Evolutionary conservation across 371 early-diverging fungal genomes (phyloP), one percentile per base, ranked within the genome.

Genomic region (Circinella minor): DNA sequence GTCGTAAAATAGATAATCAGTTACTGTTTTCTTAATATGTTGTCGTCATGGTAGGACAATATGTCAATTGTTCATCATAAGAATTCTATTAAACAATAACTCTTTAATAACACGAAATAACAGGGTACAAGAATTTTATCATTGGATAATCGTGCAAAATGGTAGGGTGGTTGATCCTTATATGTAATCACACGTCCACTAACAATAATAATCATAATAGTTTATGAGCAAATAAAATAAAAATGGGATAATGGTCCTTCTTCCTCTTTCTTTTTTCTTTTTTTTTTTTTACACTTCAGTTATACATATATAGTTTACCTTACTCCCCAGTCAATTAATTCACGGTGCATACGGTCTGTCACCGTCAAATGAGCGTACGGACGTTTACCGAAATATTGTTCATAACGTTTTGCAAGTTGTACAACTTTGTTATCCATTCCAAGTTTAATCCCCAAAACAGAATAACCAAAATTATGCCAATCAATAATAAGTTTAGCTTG

Each of bases 381-480:
- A 13, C 65, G 68, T 49, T 72, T 67, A 3, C 96, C 98, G 77
- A 91, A 91, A 9, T 76, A 46, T 20, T 81, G 73, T 77, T 98
- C 98, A 74, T 95, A 93, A 85, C 88, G 81, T 80, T 84, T 79
- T 1, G 88, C 90, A 38, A 89, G 49, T 68, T 71, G 74, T 18
- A 92, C 90, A 20, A 95, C 82, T 18, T 72, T 75, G 63, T 87
- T 89, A 3, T 68, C 48, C 20, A 77, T 48, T 6, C 94, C 93
- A 34, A 97, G 74, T 39, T 85, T 90, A 61, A 95, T 77, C 5
- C 86, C 91, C 59, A 98, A 88, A 54, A 98, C 88, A 1, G 96
- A 89, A 74, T 91, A 92, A 8, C 98, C 99, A 79, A 96, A 95
- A 78, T 98, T 98, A 78, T 98, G 99, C 99, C 98, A 98, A 78